These are phyloP conservation scores for Penicillium simplicissimum DNA, from an alignment of 495 filamentous ascomycete genomes.

Conservation along the genomic window DNA sequence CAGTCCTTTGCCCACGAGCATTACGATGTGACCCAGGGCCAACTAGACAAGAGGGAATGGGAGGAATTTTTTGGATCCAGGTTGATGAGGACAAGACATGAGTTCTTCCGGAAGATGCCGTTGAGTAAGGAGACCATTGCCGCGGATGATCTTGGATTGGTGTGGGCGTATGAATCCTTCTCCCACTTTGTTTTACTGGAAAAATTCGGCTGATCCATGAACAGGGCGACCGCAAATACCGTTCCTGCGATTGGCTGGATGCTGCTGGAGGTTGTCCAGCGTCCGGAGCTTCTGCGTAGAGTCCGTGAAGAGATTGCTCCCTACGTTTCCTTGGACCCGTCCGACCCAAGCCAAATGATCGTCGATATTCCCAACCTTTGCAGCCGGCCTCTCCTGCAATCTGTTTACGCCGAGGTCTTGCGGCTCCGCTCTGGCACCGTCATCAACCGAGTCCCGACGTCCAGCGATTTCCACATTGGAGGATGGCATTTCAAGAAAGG, in stretches of 20 bases:
- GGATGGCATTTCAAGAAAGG: background rate
- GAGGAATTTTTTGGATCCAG: background rate
- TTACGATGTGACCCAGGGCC: background rate
- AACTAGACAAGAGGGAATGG: background rate
- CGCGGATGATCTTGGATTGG: background rate
- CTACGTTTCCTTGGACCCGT: background rate
- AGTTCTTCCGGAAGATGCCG: background rate
- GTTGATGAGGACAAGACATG: background rate
- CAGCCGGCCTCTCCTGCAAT: conserved; percentile 2
- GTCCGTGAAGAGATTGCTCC: background rate
- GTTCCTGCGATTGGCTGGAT: conserved; percentile 7
- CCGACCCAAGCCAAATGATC: background rate
- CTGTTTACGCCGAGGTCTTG: conserved; percentile 6
- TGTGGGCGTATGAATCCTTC: background rate
- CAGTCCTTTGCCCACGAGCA: background rate
- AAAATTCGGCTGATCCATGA: background rate
- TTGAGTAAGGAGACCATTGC: background rate
- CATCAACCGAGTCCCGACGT: conserved; percentile 7
- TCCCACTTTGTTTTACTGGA: background rate
- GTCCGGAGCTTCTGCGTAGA: conserved; percentile 4
- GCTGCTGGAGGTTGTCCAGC: conserved; percentile 8
- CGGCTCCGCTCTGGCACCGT: conserved; percentile 7
- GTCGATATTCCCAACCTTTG: background rate
- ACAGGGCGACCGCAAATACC: conserved; percentile 5
- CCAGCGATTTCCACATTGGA: conserved; percentile 1